Evolutionary conservation across 2,329 filamentous ascomycete species (phyloP), one percentile per base, ranked within the genome.

Genomic region (Colletotrichum sansevieriae): DNA sequence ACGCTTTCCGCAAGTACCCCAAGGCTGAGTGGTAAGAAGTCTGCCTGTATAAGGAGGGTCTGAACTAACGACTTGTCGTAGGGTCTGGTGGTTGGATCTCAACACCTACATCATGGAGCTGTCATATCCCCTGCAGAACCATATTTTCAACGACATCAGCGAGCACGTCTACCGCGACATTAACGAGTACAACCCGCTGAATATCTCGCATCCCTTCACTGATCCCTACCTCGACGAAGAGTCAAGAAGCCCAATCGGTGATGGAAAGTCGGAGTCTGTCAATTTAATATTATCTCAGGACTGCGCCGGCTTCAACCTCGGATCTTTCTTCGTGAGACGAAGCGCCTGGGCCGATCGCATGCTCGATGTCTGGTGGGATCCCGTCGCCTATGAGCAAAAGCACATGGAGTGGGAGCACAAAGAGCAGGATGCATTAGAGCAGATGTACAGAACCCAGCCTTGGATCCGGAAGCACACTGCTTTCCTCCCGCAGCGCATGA

Each of bases 361-460:
- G 18, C 87, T 99, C 41, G 96, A 99, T 76, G 87, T 97, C 60
- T 99, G 96, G 96, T 99, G 96, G 96, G 96, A 99, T 76, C 96
- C 96, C 0, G 95, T 98, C 35, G 90, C 92, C 65, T 99, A 99
- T 79, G 96, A 99, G 81, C 96, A 99, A 81, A 97, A 94, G 78
- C 96, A 99, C 79, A 98, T 98, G 95, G 89, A 96, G 71, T 99
- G 96, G 96, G 95, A 96, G 76, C 96, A 99, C 84, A 98, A 98
- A 79, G 96, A 99, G 79, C 96, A 99, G 81, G 95, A 98, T 77
- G 94, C 95, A 2, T 83, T 99, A 47, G 95, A 98, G 81, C 92
- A 97, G 81, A 85, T 99, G 71, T 99, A 99, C 82, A 88, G 86
- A 65, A 92, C 91, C 63, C 95, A 98, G 78, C 93, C 96, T 0